Base-by-base conservation (phyloP, 2,329 filamentous ascomycete species). In the Paraphaeosphaeria sporulosa region DNA sequence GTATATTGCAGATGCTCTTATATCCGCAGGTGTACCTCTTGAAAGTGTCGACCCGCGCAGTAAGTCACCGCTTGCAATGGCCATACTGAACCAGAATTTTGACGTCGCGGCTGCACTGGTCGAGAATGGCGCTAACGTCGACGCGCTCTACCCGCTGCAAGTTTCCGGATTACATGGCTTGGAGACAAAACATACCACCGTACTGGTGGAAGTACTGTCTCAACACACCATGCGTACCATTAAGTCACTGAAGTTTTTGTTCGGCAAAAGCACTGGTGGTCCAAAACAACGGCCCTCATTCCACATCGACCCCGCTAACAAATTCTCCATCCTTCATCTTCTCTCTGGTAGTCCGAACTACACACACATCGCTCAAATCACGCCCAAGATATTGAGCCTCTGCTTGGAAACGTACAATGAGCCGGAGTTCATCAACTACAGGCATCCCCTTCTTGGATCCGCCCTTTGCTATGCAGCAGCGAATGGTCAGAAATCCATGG, bases 241-340 rank as follows among this genome's bases (percentile, higher is more conserved):
- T n/a, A 54, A 60, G 46, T 60, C 58, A 3, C 58, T 60, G 4
- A 48, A 57, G 12, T 60, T 60, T 44, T 25, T 60, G 7, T 60
- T 60, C 54, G 42, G 42, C 8, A 48, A 49, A 44, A 15, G 19
- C n/a, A 42, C 42, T 17, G 48, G 48, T 17, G 34, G 47, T 3
- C 32, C 58, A 4, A 30, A 7, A 8, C 17, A 43, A 47, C 38
- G 58, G 36, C 58, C 58, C 25, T 30, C 38, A 6, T 60, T 60
- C 19, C 27, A 40, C 21, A 48, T 54, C 25, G 58, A 58, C 19
- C 40, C 56, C 34, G 42, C 36, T n/a, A 52, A 47, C 19, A 52
- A 48, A 27, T 51, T 58, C n/a, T 53, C 56, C 7, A 53, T 58
- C 13, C 19, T 58, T 1, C 56, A 58, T 19, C 48, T 52, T 36